Percentiles rank a stretch among this genome's conserved stretches.
phyloP scores from a whole-genome alignment of 2,329 filamentous ascomycete species.

The Alternaria hordeiaustralica region DNA sequence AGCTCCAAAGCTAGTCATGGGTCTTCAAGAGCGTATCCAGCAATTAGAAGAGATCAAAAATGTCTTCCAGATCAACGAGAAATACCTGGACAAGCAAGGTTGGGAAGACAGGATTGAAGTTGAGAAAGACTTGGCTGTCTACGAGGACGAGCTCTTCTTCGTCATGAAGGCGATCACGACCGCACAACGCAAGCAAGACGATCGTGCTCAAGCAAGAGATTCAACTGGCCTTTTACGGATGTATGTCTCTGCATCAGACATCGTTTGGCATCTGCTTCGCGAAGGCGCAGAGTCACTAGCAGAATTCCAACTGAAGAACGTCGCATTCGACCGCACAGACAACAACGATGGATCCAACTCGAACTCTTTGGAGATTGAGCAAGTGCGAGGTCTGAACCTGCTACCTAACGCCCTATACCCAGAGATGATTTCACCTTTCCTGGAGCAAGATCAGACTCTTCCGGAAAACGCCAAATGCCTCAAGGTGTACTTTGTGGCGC shows the following conservation, averaged over 20 bases:
- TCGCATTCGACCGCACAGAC: constrained; percentile 93
- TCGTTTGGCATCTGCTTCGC: constrained; percentile 95
- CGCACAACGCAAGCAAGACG: constrained; percentile 84
- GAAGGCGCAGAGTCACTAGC: constrained; percentile 87
- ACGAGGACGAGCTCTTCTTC: constrained; percentile 98
- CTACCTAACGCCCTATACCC: constrained; percentile 91
- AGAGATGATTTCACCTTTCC: constrained; percentile 91
- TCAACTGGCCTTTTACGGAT: constrained; percentile 84
- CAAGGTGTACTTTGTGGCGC: constrained; percentile 95
- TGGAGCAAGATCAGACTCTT: constrained; percentile 65
- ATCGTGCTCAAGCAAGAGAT: constrained; percentile 66
- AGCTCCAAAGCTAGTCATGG: constrained; percentile 89
- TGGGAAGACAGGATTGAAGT: constrained; percentile 91
- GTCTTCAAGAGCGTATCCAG: constrained; percentile 88
- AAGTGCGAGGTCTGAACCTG: constrained; percentile 87
- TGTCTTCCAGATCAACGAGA: constrained; percentile 92
- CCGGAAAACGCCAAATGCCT: constrained; percentile 80
- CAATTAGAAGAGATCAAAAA: constrained; percentile 96
- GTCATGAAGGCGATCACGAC: constrained; percentile 99
- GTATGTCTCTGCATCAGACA: constrained; percentile 92
- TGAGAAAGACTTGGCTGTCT: constrained; percentile 85
- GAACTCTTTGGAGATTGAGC: constrained; percentile 87
- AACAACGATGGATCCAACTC: constrained; percentile 96
- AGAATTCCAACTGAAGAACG: constrained; percentile 89
- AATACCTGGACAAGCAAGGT: constrained; percentile 82